Percentiles rank a stretch among this genome's conserved stretches.
These are phyloP conservation scores for Globisporangium solare DNA, from an alignment of 352 stramenopile genomes.

Conservation along the genomic window DNA sequence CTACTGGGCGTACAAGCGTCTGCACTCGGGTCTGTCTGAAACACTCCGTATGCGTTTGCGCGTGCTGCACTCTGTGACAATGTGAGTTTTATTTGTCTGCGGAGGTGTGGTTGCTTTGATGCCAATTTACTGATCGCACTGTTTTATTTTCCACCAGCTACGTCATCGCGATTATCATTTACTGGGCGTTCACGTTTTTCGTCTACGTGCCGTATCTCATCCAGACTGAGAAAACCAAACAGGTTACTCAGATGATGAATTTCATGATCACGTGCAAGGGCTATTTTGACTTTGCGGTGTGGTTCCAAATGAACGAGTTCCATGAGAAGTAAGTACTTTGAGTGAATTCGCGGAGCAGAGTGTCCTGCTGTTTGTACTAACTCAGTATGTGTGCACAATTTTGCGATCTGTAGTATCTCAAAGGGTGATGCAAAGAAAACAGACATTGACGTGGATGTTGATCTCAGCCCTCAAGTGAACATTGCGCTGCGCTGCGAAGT, in stretches of 20 bases:
- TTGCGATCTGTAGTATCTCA: constrained; percentile 1
- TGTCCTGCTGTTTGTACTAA: not conserved
- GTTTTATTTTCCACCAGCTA: constrained; percentile 37
- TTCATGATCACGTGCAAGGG: constrained; percentile 90
- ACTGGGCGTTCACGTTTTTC: constrained; percentile 83
- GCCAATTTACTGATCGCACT: not conserved
- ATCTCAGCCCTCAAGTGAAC: constrained; percentile 84
- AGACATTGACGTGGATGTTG: constrained; percentile 80
- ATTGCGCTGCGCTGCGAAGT: constrained; percentile 80
- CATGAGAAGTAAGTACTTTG: constrained; percentile 30
- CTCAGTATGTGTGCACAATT: not conserved
- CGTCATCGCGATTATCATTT: constrained; percentile 90
- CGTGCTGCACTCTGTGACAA: constrained; percentile 83
- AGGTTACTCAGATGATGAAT: constrained; percentile 79
- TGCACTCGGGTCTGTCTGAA: constrained; percentile 78
- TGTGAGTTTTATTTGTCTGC: constrained; percentile 40
- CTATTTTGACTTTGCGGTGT: constrained; percentile 88
- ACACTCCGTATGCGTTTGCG: constrained; percentile 81
- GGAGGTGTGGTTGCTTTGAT: not conserved
- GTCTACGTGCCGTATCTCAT: constrained; percentile 85
- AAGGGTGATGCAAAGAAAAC: constrained; percentile 32
- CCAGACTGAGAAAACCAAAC: constrained; percentile 40
- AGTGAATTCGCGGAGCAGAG: not conserved
- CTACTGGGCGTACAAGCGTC: constrained; percentile 76
- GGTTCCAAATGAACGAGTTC: constrained; percentile 89